Evolutionary conservation across 768 basidiomycete species (phyloP), one percentile per base, ranked within the genome.

Genomic region (Trametes punicea): DNA sequence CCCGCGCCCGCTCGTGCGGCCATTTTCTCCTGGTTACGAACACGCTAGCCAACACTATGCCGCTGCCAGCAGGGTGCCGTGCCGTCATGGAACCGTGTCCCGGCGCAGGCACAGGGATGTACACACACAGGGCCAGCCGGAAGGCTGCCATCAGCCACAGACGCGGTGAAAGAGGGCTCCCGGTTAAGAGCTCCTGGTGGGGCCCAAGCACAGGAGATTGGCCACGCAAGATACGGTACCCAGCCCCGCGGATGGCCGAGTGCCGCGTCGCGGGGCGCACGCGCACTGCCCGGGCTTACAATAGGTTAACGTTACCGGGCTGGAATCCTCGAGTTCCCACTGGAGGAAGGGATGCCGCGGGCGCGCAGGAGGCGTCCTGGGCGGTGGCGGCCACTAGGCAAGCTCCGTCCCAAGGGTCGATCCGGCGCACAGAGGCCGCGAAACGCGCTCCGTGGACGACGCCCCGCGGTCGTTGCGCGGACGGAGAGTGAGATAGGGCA

Each of bases 301-400:
- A 33, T 53, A 53, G 42, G 30, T 41, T 52, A 52, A 52, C 51
- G 51, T 44, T 52, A 52, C 40, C 51, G 15, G 13, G 13, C 34
- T 15, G 34, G 34, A 36, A 36, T 36, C 8, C 34, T n/a, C n/a
- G 34, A n/a, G 13, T n/a, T 36, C 34, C 34, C 34, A 36, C 34
- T 36, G 34, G 34, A 8, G 34, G 34, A 36, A 36, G 34, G 34
- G 5, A n/a, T 15, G 34, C 34, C 31, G 8, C 34, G 34, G 20
- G 23, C 41, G 29, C 40, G 21, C 33, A 20, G 13, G 16, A 13
- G 15, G 38, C 21, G 23, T 26, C 42, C 42, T 23, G 23, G 44
- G 52, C 46, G 52, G 52, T 44, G 52, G 40, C 42, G 25, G 48
- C 11, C 18, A 33, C 7, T 20, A 20, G 29, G 46, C 39, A 31